Conservation (phyloP, 2,329 filamentous ascomycete genomes). For the Triangularia setosa region DNA sequence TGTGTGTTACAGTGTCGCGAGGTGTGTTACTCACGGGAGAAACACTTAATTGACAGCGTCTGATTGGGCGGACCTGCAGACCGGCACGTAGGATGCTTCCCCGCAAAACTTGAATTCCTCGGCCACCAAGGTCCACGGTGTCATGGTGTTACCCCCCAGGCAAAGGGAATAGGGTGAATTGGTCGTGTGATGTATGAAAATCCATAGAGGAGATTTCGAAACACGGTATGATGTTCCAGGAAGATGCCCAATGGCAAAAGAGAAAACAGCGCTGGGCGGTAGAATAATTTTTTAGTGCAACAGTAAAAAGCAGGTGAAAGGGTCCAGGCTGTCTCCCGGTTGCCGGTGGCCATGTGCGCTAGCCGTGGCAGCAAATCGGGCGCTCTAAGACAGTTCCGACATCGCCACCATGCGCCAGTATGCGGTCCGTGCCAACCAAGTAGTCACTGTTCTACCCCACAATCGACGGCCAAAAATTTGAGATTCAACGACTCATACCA, state of each 20-base stretch:
- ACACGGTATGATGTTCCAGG: not conserved
- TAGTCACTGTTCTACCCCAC: constrained; percentile 20
- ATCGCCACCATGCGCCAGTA: constrained; percentile 24
- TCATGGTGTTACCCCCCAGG: not conserved
- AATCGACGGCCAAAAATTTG: constrained; percentile 20
- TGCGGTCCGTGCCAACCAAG: constrained; percentile 20
- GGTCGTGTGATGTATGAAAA: not conserved
- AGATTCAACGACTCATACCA: constrained; percentile 21
- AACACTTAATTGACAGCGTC: not conserved
- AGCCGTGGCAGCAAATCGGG: constrained; percentile 10
- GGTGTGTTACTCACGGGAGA: not conserved
- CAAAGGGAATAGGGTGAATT: not conserved
- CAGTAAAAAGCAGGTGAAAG: not conserved
- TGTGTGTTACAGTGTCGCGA: not conserved
- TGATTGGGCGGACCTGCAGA: constrained; percentile 8
- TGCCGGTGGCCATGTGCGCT: constrained; percentile 9
- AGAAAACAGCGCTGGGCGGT: not conserved
- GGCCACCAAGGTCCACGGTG: constrained; percentile 8
- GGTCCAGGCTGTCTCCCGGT: not conserved
- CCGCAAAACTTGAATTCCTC: constrained; percentile 7
- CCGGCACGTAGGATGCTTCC: constrained; percentile 2
- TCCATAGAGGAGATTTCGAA: not conserved
- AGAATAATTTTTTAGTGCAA: not conserved
- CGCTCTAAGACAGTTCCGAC: constrained; percentile 18
- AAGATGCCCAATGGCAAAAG: not conserved